These are phyloP conservation scores for Glycine soja DNA, from an alignment of 306 rosid species.

Conservation along the genomic window DNA sequence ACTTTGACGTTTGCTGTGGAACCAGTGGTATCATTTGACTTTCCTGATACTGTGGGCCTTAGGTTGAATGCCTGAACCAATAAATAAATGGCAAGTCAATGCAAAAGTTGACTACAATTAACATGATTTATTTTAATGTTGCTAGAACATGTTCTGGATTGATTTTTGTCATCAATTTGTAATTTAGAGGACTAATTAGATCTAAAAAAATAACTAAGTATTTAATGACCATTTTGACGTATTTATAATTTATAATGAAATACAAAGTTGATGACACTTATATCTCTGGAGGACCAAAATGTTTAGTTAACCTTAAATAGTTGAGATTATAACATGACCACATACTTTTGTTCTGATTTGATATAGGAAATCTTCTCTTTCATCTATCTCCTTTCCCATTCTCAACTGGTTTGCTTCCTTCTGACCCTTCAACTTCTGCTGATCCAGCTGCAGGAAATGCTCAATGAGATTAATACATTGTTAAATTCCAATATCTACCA, in stretches of 20 bases:
- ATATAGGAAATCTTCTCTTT: slow-evolving; percentile 80
- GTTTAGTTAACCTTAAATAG: not conserved
- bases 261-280: not conserved
- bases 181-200: not conserved
- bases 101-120: slow-evolving; percentile 40
- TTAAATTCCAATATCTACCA: slow-evolving; percentile 23
- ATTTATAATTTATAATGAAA: not conserved
- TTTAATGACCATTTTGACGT: slow-evolving; percentile 23
- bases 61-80: slow-evolving; percentile 85
- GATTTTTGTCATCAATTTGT: not conserved
- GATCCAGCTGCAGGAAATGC: slow-evolving; percentile 49
- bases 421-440: slow-evolving; percentile 52
- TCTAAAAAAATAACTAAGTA: not conserved
- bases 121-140: not conserved
- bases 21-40: slow-evolving; percentile 54
- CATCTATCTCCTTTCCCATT: slow-evolving; percentile 59
- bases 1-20: slow-evolving; percentile 73
- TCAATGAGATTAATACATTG: slow-evolving; percentile 32
- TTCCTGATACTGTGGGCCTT: slow-evolving; percentile 70
- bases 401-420: slow-evolving; percentile 57
- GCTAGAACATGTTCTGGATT: slow-evolving; percentile 23
- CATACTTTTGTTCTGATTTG: slow-evolving; percentile 86
- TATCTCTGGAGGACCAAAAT: not conserved
- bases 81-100: slow-evolving; percentile 19
- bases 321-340: slow-evolving; percentile 9